Base-by-base conservation (phyloP, 495 filamentous ascomycete species). In the Neurospora hispaniola region DNA sequence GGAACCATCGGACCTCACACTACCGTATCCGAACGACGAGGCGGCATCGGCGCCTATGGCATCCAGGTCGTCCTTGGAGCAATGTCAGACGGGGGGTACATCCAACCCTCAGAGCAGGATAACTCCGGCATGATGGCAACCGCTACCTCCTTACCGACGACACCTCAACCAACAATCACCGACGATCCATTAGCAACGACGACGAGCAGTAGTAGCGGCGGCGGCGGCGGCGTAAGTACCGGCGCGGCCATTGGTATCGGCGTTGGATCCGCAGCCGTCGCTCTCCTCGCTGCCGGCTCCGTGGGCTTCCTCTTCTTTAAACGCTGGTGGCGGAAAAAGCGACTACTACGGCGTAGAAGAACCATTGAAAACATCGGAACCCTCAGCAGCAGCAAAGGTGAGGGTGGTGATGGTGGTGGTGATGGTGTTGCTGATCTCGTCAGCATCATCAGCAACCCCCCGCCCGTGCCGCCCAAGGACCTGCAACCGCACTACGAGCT, bases 391-490 rank as follows among this genome's bases (percentile, higher is more conserved):
- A 27, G 46, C 31, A 27, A 14, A 2, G 54, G 54, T 66, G 14
- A 31, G 18, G 27, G 27, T 35, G 54, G 12, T 62, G 54, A 27
- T 62, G 5, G 0, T 38, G 35, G 35, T 38, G 35, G 35, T 38
- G 35, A 31, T 31, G 27, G 27, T 31, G 27, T 31, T 5, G 35
- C 35, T 38, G 54, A 14, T 16, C 54, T 42, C 62, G 38, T 20
- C 62, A 35, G 42, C 35, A 38, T 38, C 35, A 38, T 38, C 59
- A 69, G 20, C 41, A 70, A 41, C 16, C 42, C 12, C 0, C 78
- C 78, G 10, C 77, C 78, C 2, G 78, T 78, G 0, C 78, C 78
- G 16, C 78, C 78, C 16, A 79, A 79, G 23, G 78, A 77, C 2
- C 71, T 73, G 4, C 69, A 73, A 14, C 77, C 71, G 42, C 73